Evolutionary conservation across 2,329 filamentous ascomycete species (phyloP).

Genomic region (Penicillium sp.): DNA sequence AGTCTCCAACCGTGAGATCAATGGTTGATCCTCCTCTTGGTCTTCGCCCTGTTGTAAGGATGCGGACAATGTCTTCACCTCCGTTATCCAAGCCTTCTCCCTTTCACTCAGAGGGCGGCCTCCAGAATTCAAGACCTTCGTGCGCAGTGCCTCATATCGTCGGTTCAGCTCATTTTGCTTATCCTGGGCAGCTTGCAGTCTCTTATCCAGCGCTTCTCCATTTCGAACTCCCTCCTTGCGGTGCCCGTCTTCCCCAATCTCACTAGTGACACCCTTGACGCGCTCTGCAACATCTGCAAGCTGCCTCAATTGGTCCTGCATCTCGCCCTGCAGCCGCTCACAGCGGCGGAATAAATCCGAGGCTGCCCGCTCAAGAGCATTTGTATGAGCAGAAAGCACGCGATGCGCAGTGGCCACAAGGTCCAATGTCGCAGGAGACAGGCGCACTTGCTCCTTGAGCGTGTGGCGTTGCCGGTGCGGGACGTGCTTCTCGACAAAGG

Average conservation of each 20-base stretch:
- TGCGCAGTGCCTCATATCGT: constrained; percentile 47
- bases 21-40: constrained; percentile 25
- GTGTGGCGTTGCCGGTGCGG: constrained; percentile 44
- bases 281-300: constrained; percentile 48
- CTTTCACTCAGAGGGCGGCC: constrained; percentile 48
- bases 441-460: constrained; percentile 47
- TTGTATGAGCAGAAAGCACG: constrained; percentile 48
- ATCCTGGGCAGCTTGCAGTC: constrained; percentile 42
- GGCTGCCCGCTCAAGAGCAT: constrained; percentile 47
- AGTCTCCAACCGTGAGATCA: constrained; percentile 41
- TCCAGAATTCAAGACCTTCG: constrained; percentile 44
- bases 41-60: constrained; percentile 32
- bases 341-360: constrained; percentile 55
- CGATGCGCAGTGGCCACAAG: constrained; percentile 50
- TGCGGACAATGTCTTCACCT: constrained; percentile 42
- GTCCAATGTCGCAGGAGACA: constrained; percentile 51
- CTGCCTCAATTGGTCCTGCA: constrained; percentile 49
- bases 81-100: constrained; percentile 47
- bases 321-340: constrained; percentile 49
- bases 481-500: constrained; percentile 46
- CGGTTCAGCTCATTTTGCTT: constrained; percentile 42
- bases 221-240: constrained; percentile 34
- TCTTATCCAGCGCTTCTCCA: constrained; percentile 39
- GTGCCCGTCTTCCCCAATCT: constrained; percentile 39
- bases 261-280: constrained; percentile 44